Base-by-base conservation (phyloP, 768 basidiomycete species). In the Pholiota conissans region DNA sequence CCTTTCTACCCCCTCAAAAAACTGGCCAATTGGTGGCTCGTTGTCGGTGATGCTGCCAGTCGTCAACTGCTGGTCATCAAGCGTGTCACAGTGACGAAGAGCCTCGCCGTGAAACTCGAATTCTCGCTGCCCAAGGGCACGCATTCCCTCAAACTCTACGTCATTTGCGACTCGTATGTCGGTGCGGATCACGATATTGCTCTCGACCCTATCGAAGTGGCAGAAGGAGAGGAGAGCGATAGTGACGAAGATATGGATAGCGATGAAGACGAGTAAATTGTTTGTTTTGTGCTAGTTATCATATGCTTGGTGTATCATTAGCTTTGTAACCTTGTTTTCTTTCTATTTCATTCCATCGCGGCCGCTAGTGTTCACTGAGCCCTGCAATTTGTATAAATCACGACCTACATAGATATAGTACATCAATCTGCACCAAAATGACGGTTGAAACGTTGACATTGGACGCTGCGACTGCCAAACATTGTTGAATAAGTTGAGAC, bases 1-100 rank as follows among this genome's bases (percentile, higher is more conserved):
- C 95, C 97, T 0, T 91, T 87, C 75, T 98, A 91, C 77, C 96
- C 96, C 0, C 78, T 75, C 53, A 89, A 88, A 73, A 98, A 98
- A 79, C 84, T 93, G 72, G 86, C 91, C 56, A 95, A 94, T 66
- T 98, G 95, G 96, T 98, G 95, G 95, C 81, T 98, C 30, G 95
- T 98, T 47, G 81, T 98, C 11, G 94, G 93, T n/a, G 91, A 95
- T 52, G 80, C 88, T 5, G 77, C 77, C 30, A 86, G 84, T n/a
- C 84, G 86, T 34, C 90, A 93, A 64, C 77, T 99, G 11, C 87
- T 93, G 4, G 78, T 92, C 74, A 77, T 87, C 74, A 96, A 97
- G 77, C 89, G 89, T 40, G 92, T 98, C 28, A 96, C 96, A 0
- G 84, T 94, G 80, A 91, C 79, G 84, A 95, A 82, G 77, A 87